Conservation (phyloP, 257 asterid genomes). For the Fraxinus anomala region DNA sequence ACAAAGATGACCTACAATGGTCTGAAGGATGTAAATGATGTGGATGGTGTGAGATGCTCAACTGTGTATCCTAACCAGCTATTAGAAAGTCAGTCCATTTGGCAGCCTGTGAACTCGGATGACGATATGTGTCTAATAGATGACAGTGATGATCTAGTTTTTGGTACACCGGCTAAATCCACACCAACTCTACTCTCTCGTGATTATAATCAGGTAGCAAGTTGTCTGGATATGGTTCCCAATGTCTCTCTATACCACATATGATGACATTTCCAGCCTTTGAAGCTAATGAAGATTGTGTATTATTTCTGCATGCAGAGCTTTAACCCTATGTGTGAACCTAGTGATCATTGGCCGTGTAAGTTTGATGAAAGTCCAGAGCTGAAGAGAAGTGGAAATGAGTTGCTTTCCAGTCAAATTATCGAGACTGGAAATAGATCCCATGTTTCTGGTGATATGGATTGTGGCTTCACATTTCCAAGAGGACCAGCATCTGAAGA, state of each 20-base stretch:
- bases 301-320: constrained; percentile 50
- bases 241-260: constrained; percentile 13
- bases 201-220: constrained; percentile 70
- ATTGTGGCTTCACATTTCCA: constrained; percentile 69
- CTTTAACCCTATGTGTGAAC: constrained; percentile 90
- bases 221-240: constrained; percentile 20
- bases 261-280: constrained; percentile 3
- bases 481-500: constrained; percentile 68
- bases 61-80: constrained; percentile 50
- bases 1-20: constrained; percentile 61
- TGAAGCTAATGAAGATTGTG: constrained; percentile 23
- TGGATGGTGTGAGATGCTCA: constrained; percentile 56
- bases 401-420: constrained; percentile 46
- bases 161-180: constrained; percentile 62
- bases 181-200: constrained; percentile 46
- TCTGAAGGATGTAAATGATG: constrained; percentile 56
- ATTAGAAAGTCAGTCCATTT: constrained; percentile 51
- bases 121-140: constrained; percentile 92
- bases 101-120: constrained; percentile 74
- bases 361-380: constrained; percentile 78
- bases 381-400: constrained; percentile 44
- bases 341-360: constrained; percentile 75
- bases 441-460: constrained; percentile 48
- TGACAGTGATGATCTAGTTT: constrained; percentile 60
- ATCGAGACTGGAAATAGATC: constrained; percentile 43